Base-by-base conservation (phyloP, 2,329 filamentous ascomycete species). In the Aspergillus clavatus region DNA sequence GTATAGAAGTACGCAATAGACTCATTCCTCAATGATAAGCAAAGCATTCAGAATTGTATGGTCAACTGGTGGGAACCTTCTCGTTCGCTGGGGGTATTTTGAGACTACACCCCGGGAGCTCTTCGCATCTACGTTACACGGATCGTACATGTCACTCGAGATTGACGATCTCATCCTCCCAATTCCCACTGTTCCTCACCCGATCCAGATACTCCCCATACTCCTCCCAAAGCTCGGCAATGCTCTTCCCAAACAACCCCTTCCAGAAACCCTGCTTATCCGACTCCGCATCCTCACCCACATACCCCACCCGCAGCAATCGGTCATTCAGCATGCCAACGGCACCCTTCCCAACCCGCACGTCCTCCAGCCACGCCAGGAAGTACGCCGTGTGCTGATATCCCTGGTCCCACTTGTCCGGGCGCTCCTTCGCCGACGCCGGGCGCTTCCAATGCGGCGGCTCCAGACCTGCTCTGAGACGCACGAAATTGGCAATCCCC, bases 381-480 rank as follows among this genome's bases (percentile, higher is more conserved):
- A 97, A 97, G 66, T 88, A 97, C 1, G 84, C 93, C 5, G 91
- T 97, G 54, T 86, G 80, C 72, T 96, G 85, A 68, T 97, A 97
- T 0, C 90, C 90, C 29, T 77, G 79, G 66, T 95, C 89, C 90
- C 90, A 96, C n/a, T 78, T 75, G 14, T 78, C 78, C 14, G 74
- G 70, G 12, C 66, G 53, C 22, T 79, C 76, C 2, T 72, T 73
- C 2, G 65, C 58, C 36, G 57, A 60, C 3, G 65, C 63, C 19
- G 73, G 72, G 33, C 68, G 68, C 62, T 81, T 84, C 91, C 91
- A 97, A 69, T 96, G 90, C 40, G 87, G 86, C 31, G 91, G 88
- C 7, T 75, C 80, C 22, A 94, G 76, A 0, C 78, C 79, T 40
- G 83, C 83, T 52, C 81, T 82, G 49, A 97, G 71, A 2, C 91